Conservation (phyloP, 352 stramenopile species). For the Globisporangium heterothallicum region DNA sequence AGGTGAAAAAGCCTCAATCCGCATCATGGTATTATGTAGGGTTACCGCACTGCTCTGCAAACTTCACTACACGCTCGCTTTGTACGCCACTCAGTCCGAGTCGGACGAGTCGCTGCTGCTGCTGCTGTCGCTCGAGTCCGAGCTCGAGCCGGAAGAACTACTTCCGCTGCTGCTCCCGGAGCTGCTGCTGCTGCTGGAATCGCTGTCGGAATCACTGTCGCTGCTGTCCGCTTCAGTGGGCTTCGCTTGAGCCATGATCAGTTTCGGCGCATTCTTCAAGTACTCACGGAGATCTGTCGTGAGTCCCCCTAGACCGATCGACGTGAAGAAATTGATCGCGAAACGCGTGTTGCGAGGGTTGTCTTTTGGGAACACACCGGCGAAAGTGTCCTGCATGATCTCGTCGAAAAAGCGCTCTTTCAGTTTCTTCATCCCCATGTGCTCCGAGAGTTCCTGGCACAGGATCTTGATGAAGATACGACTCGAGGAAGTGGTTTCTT, state of each 20-base stretch:
- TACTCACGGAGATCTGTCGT: constrained; percentile 95
- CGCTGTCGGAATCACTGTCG: constrained; percentile 34
- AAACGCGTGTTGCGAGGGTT: constrained; percentile 98
- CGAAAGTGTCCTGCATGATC: constrained; percentile 90
- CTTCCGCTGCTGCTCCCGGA: constrained; percentile 21
- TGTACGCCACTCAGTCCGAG: constrained; percentile 27
- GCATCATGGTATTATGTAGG: constrained; percentile 5
- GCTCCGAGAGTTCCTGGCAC: constrained; percentile 96
- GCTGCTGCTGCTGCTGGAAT: constrained; percentile 26
- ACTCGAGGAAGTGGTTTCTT: constrained; percentile 98
- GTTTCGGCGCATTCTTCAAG: constrained; percentile 95
- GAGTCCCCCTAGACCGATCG: constrained; percentile 96
- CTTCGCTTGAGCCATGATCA: constrained; percentile 85
- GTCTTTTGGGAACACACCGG: constrained; percentile 95
- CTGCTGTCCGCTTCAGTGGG: constrained; percentile 19
- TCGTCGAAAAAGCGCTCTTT: constrained; percentile 93
- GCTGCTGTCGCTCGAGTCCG: constrained; percentile 16
- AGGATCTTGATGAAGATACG: constrained; percentile 99
- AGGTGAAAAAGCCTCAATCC: neutral
- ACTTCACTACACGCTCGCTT: neutral
- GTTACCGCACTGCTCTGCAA: neutral
- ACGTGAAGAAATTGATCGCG: constrained; percentile 99
- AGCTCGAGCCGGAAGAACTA: constrained; percentile 32
- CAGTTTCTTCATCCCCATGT: constrained; percentile 94
- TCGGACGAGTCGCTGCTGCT: constrained; percentile 25